Evolutionary conservation across 305 asterid species (phyloP).

Genomic region (Fraxinus albicans): DNA sequence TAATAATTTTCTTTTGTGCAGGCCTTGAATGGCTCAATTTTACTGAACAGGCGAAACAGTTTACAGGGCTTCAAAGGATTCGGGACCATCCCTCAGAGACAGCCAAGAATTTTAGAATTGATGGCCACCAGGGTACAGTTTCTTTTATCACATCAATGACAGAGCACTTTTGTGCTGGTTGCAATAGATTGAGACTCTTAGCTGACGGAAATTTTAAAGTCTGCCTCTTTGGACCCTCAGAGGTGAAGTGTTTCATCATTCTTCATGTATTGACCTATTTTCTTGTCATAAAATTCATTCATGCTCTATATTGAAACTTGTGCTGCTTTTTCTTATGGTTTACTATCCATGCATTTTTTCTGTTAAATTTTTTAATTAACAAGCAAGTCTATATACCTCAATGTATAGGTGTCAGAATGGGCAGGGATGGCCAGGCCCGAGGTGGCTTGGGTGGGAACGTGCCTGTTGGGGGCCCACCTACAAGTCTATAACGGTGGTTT

Average conservation of each 20-base stretch:
- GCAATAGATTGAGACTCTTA: conserved; percentile 85
- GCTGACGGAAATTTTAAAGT: conserved; percentile 97
- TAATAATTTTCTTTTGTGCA: conserved; percentile 15
- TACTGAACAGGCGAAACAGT: conserved; percentile 67
- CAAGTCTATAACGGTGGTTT: neutral
- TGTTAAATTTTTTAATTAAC: neutral
- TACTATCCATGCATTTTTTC: neutral
- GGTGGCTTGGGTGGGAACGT: neutral
- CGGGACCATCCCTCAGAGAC: conserved; percentile 87
- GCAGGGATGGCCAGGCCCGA: neutral
- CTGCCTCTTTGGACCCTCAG: conserved; percentile 96
- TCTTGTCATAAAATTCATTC: neutral
- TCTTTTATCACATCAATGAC: conserved; percentile 62
- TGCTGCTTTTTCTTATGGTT: neutral
- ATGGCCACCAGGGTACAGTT: conserved; percentile 81
- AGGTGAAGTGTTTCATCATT: conserved; percentile 46
- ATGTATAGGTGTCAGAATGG: neutral
- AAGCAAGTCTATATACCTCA: neutral
- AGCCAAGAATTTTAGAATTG: conserved; percentile 84
- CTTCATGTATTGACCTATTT: neutral
- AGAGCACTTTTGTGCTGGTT: conserved; percentile 85
- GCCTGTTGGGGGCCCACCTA: neutral
- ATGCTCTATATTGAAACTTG: neutral
- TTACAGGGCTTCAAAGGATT: conserved; percentile 71
- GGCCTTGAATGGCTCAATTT: conserved; percentile 35